Evolutionary conservation across 495 filamentous ascomycete species (phyloP), one percentile per base, ranked within the genome.

Genomic region (Penicillium pulvis): DNA sequence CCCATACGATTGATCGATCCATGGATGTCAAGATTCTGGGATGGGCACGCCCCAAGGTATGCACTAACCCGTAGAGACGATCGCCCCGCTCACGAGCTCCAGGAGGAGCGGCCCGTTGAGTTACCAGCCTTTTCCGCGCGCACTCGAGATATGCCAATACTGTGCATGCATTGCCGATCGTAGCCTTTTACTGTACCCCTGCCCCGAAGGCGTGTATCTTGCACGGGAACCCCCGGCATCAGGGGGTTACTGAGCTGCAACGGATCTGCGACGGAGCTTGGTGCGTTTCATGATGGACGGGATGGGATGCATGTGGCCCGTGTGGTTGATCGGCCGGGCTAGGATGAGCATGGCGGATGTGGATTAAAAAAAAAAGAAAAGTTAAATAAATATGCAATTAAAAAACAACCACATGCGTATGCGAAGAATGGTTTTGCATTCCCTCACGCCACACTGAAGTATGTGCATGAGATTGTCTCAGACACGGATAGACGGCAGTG

Each of bases 231-330:
- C 48, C 16, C 60, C 44, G 41, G 28, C 26, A 31, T 8, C 8
- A 17, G 43, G 54, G 43, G 53, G 44, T 20, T 31, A 46, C 44
- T 42, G 43, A 56, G 53, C 43, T 59, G 58, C 52, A 41, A 66
- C 58, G 28, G 64, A 67, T 69, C 64, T 69, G 49, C 64, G 57
- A 56, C 58, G 44, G 56, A 47, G 17, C 56, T 62, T 67, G 59
- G 59, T 60, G 61, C 47, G 66, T 69, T 67, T 67, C 64, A 65
- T 56, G 59, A 59, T 19, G 17, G 55, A 60, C 56, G 58, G 65
- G 56, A 65, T 58, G 59, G 59, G 54, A 62, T 64, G 43, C 57
- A 68, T 53, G 49, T 66, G 60, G 66, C 51, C 60, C 60, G 63
- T 64, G 64, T 67, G 56, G 49, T 48, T 58, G 58, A 59, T 63